Evolutionary conservation across 2,329 filamentous ascomycete species (phyloP).

Genomic region (Ambrosiella cleistominuta): DNA sequence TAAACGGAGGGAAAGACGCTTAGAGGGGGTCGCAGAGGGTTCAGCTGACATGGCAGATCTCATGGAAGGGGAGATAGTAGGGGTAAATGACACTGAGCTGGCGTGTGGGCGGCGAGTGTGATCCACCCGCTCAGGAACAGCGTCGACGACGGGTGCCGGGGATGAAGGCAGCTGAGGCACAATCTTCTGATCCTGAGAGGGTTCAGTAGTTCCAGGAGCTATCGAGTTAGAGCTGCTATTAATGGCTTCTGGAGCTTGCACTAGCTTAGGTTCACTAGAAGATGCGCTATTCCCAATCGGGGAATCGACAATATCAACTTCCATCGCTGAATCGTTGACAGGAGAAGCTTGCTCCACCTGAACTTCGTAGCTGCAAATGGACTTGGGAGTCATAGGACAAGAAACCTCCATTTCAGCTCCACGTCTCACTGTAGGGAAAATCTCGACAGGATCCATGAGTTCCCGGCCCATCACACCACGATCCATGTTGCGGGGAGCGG

Average conservation of each 20-base stretch:
- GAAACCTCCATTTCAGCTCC: neutral
- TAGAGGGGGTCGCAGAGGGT: conserved; percentile 3
- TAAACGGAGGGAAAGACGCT: conserved; percentile 9
- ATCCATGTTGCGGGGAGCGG: conserved; percentile 8
- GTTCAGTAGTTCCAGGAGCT: neutral
- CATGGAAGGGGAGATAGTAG: conserved; percentile 10
- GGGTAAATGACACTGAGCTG: conserved; percentile 12
- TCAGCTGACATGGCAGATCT: conserved; percentile 5
- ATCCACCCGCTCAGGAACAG: neutral
- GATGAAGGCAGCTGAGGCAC: neutral
- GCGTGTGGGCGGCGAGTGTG: conserved; percentile 6
- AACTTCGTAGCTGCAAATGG: conserved; percentile 1
- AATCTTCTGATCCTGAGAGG: neutral
- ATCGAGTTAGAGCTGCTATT: neutral
- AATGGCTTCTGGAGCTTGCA: neutral
- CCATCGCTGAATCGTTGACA: neutral
- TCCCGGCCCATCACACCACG: conserved; percentile 14
- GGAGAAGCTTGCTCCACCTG: neutral
- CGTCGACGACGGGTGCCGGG: neutral
- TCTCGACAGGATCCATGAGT: conserved; percentile 11
- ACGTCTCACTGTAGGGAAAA: conserved; percentile 2
- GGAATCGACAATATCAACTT: neutral
- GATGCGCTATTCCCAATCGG: neutral
- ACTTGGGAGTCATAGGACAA: conserved; percentile 2
- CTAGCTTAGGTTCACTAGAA: neutral